These are phyloP conservation scores for Fusarium sp. DNA, from an alignment of 2,329 filamentous ascomycete species.

Conservation along the genomic window DNA sequence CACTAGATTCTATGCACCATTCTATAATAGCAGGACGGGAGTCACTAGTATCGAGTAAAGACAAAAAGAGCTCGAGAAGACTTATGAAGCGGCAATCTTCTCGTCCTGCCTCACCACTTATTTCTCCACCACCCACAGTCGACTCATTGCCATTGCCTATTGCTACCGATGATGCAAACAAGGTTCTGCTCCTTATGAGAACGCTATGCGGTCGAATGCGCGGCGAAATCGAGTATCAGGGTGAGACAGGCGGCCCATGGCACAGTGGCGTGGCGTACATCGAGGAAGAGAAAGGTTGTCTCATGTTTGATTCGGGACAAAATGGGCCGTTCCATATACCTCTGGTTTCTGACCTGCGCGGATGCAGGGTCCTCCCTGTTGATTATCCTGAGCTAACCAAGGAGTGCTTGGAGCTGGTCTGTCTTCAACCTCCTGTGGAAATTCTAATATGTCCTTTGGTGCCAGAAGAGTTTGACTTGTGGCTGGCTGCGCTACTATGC, in stretches of 20 bases:
- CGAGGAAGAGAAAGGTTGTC: conserved; percentile 77
- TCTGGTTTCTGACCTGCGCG: conserved; percentile 78
- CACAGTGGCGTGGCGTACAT: conserved; percentile 79
- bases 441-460: conserved; percentile 73
- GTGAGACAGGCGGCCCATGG: conserved; percentile 71
- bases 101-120: conserved; percentile 68
- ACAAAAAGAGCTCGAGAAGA: conserved; percentile 61
- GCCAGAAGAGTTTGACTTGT: conserved; percentile 76
- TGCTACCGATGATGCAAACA: conserved; percentile 74
- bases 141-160: conserved; percentile 70
- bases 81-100: conserved; percentile 66
- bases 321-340: conserved; percentile 72
- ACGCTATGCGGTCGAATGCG: conserved; percentile 82
- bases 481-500: conserved; percentile 82
- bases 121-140: conserved; percentile 65
- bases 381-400: conserved; percentile 57
- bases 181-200: conserved; percentile 80
- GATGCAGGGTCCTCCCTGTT: conserved; percentile 74
- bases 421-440: conserved; percentile 65
- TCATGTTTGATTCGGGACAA: conserved; percentile 79
- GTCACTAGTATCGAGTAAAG: conserved; percentile 49
- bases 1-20: conserved; percentile 57
- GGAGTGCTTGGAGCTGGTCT: conserved; percentile 65
- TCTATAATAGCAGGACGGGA: conserved; percentile 53
- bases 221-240: conserved; percentile 79